Evolutionary conservation across 2,329 filamentous ascomycete species (phyloP).

Genomic region (Talaromyces sp.): DNA sequence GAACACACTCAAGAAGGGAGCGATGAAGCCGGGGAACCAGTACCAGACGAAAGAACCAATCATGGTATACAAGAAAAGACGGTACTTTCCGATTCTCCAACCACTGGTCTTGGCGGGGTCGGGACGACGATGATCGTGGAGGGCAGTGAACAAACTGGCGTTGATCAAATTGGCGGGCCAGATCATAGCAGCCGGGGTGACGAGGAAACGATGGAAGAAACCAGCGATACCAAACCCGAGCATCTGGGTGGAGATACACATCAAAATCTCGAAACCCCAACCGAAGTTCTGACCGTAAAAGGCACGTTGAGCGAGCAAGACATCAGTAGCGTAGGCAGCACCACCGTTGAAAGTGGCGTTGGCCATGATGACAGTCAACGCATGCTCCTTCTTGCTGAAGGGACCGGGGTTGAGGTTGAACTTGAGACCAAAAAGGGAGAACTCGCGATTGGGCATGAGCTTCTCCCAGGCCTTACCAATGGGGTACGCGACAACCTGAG

Average conservation of each 20-base stretch:
- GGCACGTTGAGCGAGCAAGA: slow-evolving; percentile 66
- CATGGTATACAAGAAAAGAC: slow-evolving; percentile 61
- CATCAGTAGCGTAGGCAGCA: slow-evolving; percentile 68
- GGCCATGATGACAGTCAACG: slow-evolving; percentile 52
- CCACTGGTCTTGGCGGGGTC: slow-evolving; percentile 59
- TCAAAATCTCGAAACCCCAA: slow-evolving; percentile 62
- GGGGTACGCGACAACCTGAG: slow-evolving; percentile 62
- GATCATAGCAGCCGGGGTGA: slow-evolving; percentile 63
- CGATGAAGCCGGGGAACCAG: slow-evolving; percentile 67
- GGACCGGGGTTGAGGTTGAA: slow-evolving; percentile 44
- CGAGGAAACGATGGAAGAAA: slow-evolving; percentile 62
- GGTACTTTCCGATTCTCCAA: slow-evolving; percentile 63
- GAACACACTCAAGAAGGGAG: slow-evolving; percentile 67
- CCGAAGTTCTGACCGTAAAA: slow-evolving; percentile 72
- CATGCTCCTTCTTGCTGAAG: slow-evolving; percentile 49
- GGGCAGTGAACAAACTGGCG: slow-evolving; percentile 66
- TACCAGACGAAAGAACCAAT: slow-evolving; percentile 61
- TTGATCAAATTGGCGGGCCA: slow-evolving; percentile 68
- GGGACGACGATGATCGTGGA: slow-evolving; percentile 62
- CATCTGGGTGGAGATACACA: slow-evolving; percentile 67
- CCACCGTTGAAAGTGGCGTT: slow-evolving; percentile 63
- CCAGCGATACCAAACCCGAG: slow-evolving; percentile 68
- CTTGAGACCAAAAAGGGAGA: slow-evolving; percentile 37
- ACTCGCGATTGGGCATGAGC: slow-evolving; percentile 36
- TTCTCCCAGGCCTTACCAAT: slow-evolving; percentile 41